Conservation (phyloP, 2,329 filamentous ascomycete species). For the Epichloe sibirici region DNA sequence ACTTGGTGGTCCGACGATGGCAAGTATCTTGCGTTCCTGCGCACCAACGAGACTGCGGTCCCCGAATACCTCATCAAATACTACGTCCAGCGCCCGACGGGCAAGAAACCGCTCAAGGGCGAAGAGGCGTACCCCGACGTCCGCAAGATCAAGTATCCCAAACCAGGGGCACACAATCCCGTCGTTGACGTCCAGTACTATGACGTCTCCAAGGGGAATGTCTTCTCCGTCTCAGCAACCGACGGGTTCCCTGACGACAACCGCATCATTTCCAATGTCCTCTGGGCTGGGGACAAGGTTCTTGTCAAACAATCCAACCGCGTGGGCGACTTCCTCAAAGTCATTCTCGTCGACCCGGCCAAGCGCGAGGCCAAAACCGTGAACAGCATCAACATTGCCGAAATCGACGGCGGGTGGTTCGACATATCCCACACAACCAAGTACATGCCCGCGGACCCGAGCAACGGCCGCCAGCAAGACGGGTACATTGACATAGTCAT, state of each 20-base stretch:
- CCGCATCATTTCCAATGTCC: conserved; percentile 80
- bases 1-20: conserved; percentile 95
- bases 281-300: conserved; percentile 80
- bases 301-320: conserved; percentile 88
- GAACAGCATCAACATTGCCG: conserved; percentile 63
- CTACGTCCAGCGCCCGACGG: conserved; percentile 78
- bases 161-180: conserved; percentile 87
- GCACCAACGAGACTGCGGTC: conserved; percentile 86
- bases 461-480: conserved; percentile 63
- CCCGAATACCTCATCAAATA: conserved; percentile 90
- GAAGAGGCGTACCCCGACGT: conserved; percentile 87
- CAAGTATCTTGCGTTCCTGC: conserved; percentile 78
- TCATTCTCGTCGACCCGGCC: conserved; percentile 72
- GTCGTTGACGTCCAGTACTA: conserved; percentile 82
- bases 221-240: conserved; percentile 67
- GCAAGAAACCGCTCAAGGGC: conserved; percentile 49
- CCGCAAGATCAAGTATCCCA: conserved; percentile 90
- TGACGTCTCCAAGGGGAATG: conserved; percentile 63
- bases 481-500: conserved; percentile 91
- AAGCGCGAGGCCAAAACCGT: conserved; percentile 65
- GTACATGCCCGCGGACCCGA: conserved; percentile 74
- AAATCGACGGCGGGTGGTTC: conserved; percentile 94
- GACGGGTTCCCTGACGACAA: conserved; percentile 71
- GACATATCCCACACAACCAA: conserved; percentile 80
- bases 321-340: conserved; percentile 80